Evolutionary conservation across 352 stramenopile genomes (phyloP).

Genomic region (Phytophthora hibernalis): DNA sequence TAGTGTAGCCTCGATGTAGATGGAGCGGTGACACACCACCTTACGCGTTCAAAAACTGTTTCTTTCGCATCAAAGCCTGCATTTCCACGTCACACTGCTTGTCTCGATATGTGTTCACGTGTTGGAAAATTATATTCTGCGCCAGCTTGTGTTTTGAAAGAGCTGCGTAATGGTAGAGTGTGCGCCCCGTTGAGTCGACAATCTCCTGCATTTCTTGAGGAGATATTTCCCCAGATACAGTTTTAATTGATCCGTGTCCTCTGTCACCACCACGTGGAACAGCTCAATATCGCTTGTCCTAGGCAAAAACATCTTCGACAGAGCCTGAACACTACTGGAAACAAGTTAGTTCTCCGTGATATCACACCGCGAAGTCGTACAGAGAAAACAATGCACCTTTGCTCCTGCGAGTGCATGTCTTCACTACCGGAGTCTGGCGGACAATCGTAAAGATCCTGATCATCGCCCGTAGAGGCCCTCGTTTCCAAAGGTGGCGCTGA

Average conservation of each 20-base stretch:
- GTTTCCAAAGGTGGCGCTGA: background rate
- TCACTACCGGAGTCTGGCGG: conserved; percentile 1
- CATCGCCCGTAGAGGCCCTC: conserved; percentile 2
- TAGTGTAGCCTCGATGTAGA: background rate
- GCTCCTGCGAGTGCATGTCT: background rate
- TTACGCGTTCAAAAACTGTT: conserved; percentile 38
- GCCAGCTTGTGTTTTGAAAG: conserved; percentile 30
- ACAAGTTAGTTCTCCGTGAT: background rate
- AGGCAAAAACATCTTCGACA: conserved; percentile 48
- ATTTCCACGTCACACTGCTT: conserved; percentile 33
- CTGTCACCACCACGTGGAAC: conserved; percentile 45
- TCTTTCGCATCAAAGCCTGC: conserved; percentile 43
- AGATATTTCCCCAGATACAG: conserved; percentile 28
- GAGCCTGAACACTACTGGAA: background rate
- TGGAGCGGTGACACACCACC: background rate
- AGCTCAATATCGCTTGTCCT: conserved; percentile 45
- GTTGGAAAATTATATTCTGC: conserved; percentile 39
- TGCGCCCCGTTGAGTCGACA: conserved; percentile 36
- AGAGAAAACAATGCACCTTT: conserved; percentile 14
- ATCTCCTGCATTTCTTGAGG: conserved; percentile 43
- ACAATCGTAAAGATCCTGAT: conserved; percentile 38
- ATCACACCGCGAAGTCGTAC: background rate
- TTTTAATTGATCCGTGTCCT: conserved; percentile 35
- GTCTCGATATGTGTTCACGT: conserved; percentile 41
- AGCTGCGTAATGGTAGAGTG: conserved; percentile 60